Evolutionary conservation across 441 rosid genomes (phyloP).

Genomic region (Arabidopsis hybrid): DNA sequence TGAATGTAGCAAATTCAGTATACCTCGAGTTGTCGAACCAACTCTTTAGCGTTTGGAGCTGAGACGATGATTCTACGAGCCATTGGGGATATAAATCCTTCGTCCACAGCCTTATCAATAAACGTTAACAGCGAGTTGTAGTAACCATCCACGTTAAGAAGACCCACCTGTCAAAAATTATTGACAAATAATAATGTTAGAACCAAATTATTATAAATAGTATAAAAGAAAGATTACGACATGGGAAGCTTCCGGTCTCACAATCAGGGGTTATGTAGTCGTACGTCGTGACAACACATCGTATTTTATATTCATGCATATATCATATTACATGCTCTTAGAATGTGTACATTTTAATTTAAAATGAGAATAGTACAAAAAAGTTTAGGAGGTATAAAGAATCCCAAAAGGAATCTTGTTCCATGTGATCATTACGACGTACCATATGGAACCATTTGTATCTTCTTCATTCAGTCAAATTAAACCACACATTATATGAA

Average conservation of each 20-base stretch:
- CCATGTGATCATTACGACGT: conserved; percentile 42
- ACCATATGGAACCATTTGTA: conserved; percentile 44
- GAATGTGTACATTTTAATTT: conserved; percentile 14
- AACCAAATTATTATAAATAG: neutral
- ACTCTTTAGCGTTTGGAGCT: conserved; percentile 77
- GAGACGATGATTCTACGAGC: conserved; percentile 92
- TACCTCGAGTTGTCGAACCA: conserved; percentile 76
- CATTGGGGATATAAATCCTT: conserved; percentile 82
- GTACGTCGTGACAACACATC: conserved; percentile 45
- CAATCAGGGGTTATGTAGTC: conserved; percentile 46
- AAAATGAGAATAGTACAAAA: neutral
- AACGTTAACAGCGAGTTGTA: conserved; percentile 85
- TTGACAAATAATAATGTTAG: conserved; percentile 20
- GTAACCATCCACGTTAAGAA: conserved; percentile 94
- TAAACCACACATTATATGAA: conserved; percentile 9
- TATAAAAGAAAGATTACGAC: conserved; percentile 37
- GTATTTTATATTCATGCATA: conserved; percentile 29
- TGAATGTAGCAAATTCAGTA: neutral
- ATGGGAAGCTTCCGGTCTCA: conserved; percentile 51
- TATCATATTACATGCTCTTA: conserved; percentile 31
- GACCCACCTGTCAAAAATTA: conserved; percentile 79
- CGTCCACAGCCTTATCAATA: conserved; percentile 91
- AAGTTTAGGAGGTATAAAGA: conserved; percentile 24
- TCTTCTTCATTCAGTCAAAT: conserved; percentile 27
- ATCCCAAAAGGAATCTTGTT: conserved; percentile 36